Conservation (phyloP, 129 eudicot genomes). For the Flaveria bidentis region DNA sequence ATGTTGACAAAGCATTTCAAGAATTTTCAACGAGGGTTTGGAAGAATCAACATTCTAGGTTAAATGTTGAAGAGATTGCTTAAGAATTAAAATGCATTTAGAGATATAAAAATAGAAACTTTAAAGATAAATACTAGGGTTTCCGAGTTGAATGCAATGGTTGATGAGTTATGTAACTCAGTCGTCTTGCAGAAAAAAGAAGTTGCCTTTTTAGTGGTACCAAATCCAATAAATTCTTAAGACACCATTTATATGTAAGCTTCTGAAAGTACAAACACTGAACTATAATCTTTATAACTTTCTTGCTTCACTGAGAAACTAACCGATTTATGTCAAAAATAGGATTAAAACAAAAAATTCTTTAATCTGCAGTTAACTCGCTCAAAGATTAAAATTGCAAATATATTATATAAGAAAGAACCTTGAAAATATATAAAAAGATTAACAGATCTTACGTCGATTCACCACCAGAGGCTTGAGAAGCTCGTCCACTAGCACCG, state of each 20-base stretch:
- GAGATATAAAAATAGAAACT: not conserved
- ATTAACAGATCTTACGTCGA: constrained; percentile 58
- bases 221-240: constrained; percentile 23
- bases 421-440: not conserved
- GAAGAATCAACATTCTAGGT: too few relatives aligned
- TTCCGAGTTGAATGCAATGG: constrained; percentile 33
- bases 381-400: not conserved
- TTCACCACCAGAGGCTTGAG: constrained; percentile 87
- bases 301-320: constrained; percentile 41
- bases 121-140: constrained; percentile 23
- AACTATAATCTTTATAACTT: constrained; percentile 13
- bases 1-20: too few relatives aligned
- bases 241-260: constrained; percentile 44
- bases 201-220: constrained; percentile 42
- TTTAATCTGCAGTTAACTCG: not conserved
- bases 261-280: constrained; percentile 25
- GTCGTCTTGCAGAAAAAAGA: constrained; percentile 25
- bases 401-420: not conserved
- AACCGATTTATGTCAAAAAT: constrained; percentile 17
- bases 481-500: constrained; percentile 72
- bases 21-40: too few relatives aligned
- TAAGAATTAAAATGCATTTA: not conserved
- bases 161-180: constrained; percentile 30
- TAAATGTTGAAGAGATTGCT: not conserved
- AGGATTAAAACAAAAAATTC: constrained; percentile 3